Conservation (phyloP, 2,329 filamentous ascomycete species). For the Ophiostoma quercus region DNA sequence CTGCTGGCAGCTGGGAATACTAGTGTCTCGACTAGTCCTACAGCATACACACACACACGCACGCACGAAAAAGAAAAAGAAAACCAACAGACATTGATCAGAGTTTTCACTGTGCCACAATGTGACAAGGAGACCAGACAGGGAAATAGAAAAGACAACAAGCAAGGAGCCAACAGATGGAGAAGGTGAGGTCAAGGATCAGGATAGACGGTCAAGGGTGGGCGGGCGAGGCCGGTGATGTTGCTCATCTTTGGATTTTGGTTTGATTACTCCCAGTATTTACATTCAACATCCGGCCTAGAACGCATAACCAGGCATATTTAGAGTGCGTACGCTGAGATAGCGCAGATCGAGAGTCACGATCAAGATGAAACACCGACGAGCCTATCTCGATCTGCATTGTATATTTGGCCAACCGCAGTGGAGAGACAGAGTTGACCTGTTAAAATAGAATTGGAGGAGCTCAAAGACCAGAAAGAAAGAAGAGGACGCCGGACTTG, state of each 20-base stretch:
- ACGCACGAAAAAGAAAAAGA: not conserved
- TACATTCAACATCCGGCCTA: not conserved
- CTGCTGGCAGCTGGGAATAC: not conserved
- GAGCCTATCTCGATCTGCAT: constrained; percentile 10
- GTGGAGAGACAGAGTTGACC: not conserved
- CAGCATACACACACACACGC: not conserved
- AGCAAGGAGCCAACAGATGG: constrained; percentile 3
- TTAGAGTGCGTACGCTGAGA: not conserved
- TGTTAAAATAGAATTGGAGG: not conserved
- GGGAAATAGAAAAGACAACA: not conserved
- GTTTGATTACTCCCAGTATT: not conserved
- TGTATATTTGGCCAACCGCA: not conserved
- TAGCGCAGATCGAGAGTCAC: not conserved
- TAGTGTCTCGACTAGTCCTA: not conserved
- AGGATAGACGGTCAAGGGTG: not conserved
- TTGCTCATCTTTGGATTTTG: not conserved
- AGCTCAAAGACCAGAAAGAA: not conserved
- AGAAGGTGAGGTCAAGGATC: not conserved
- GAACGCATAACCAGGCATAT: not conserved
- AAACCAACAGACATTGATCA: constrained; percentile 11
- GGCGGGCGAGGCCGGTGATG: not conserved
- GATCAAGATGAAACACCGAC: constrained; percentile 9
- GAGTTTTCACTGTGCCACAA: not conserved
- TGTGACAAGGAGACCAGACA: too few species aligned
- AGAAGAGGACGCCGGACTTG: not conserved